phyloP scores from a whole-genome alignment of 257 asterid genomes.

The Fraxinus americana region DNA sequence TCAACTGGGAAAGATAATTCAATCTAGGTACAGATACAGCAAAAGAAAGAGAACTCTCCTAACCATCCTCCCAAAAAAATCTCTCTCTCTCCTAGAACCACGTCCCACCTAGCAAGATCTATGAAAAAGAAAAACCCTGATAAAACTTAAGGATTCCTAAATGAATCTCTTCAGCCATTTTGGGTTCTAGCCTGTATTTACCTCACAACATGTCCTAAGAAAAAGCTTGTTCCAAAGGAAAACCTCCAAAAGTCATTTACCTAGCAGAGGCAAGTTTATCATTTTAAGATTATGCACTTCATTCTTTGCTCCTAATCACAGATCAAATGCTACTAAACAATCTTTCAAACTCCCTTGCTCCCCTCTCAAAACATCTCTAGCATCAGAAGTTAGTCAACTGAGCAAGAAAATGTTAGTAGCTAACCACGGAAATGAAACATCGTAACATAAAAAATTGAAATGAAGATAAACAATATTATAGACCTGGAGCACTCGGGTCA shows the following conservation, averaged over 20 bases:
- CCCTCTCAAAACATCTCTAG: background rate
- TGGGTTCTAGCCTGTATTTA: background rate
- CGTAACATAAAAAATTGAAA: constrained; percentile 8
- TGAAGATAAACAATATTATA: constrained; percentile 20
- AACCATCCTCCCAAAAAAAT: background rate
- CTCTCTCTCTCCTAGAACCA: background rate
- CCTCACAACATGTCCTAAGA: background rate
- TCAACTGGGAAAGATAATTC: background rate
- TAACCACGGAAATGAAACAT: constrained; percentile 13
- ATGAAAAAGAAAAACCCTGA: background rate
- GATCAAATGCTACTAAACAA: background rate
- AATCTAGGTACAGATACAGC: background rate
- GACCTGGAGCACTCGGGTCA: constrained; percentile 75
- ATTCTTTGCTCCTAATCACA: background rate
- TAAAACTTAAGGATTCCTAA: background rate
- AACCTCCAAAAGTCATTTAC: background rate
- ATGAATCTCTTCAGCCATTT: background rate
- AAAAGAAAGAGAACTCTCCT: background rate
- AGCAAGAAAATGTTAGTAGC: constrained; percentile 15
- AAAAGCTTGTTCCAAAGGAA: background rate
- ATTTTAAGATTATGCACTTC: background rate
- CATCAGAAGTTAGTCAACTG: constrained; percentile 7
- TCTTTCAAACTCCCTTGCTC: background rate
- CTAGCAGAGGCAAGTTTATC: background rate
- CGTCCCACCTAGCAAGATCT: background rate